Evolutionary conservation across 2,329 filamentous ascomycete species (phyloP).

Genomic region (Diaporthe longicolla): DNA sequence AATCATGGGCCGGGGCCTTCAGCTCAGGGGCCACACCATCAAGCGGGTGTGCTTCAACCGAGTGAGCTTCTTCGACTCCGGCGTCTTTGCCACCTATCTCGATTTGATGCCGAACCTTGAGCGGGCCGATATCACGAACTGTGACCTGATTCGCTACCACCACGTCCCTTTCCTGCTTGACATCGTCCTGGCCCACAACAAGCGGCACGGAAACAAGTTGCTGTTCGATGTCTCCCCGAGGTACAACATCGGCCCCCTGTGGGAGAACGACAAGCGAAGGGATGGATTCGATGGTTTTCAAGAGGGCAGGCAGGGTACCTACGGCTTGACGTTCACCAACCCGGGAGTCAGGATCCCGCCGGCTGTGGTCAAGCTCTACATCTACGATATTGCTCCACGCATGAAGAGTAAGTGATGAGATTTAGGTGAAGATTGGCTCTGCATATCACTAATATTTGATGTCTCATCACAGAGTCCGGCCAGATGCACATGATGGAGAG

Average conservation of each 20-base stretch:
- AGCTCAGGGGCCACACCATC: not conserved
- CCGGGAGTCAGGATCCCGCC: conserved; percentile 34
- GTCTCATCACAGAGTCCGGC: not conserved
- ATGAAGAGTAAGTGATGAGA: conserved; percentile 29
- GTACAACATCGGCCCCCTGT: conserved; percentile 27
- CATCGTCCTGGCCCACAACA: conserved; percentile 16
- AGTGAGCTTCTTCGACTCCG: conserved; percentile 33
- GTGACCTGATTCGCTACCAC: conserved; percentile 34
- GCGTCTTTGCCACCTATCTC: conserved; percentile 11
- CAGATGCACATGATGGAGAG: conserved; percentile 37
- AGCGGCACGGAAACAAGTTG: not conserved
- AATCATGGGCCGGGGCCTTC: conserved; percentile 19
- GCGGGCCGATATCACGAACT: conserved; percentile 33
- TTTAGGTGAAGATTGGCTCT: fast-evolving
- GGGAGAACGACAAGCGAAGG: not conserved
- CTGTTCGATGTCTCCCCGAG: conserved; percentile 30
- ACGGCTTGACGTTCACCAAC: conserved; percentile 33
- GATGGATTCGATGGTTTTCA: not conserved
- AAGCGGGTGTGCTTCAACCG: conserved; percentile 27
- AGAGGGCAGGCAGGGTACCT: conserved; percentile 33
- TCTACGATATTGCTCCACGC: conserved; percentile 36
- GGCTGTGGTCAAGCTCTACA: conserved; percentile 25
- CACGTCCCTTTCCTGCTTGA: conserved; percentile 29
- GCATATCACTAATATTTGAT: not conserved
- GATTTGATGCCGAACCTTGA: conserved; percentile 36